Percentiles rank a stretch among this genome's conserved stretches.
phyloP scores from a whole-genome alignment of 2,329 filamentous ascomycete species.

The Hypoxylon sp. region DNA sequence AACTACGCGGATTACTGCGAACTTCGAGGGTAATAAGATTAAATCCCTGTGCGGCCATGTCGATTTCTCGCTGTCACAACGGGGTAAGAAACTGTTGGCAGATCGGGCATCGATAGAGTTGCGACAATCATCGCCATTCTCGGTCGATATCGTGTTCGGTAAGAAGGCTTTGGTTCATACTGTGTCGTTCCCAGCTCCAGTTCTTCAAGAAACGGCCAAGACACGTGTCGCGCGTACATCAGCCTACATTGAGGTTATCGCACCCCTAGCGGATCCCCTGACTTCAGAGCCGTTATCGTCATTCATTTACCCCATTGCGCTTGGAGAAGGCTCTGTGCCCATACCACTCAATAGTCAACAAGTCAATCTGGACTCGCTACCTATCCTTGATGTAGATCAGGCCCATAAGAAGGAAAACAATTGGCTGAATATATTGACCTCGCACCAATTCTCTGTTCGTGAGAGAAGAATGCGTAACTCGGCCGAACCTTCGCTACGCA shows the following conservation, averaged over 20 bases:
- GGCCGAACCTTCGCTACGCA: slow-evolving; percentile 52
- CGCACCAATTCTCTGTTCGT: slow-evolving; percentile 60
- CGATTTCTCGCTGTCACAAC: slow-evolving; percentile 55
- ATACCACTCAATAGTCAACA: slow-evolving; percentile 59
- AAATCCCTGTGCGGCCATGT: slow-evolving; percentile 59
- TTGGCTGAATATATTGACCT: slow-evolving; percentile 60
- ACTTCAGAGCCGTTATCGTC: slow-evolving; percentile 47
- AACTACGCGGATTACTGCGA: slow-evolving; percentile 51
- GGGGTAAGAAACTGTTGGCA: slow-evolving; percentile 57
- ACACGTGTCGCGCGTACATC: slow-evolving; percentile 62
- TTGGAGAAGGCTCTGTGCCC: slow-evolving; percentile 53
- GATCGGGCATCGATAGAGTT: slow-evolving; percentile 58
- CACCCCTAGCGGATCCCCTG: slow-evolving; percentile 53
- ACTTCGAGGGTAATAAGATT: slow-evolving; percentile 54
- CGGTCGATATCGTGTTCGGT: slow-evolving; percentile 60
- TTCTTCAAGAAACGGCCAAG: slow-evolving; percentile 56
- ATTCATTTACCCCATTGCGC: slow-evolving; percentile 58
- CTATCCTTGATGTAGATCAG: slow-evolving; percentile 58
- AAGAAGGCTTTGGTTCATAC: slow-evolving; percentile 52
- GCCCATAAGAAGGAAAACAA: slow-evolving; percentile 53
- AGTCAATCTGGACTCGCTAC: slow-evolving; percentile 62
- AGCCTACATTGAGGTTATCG: slow-evolving; percentile 63
- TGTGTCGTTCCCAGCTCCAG: slow-evolving; percentile 60
- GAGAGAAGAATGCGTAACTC: slow-evolving; percentile 58
- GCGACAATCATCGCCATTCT: slow-evolving; percentile 58